phyloP scores from a whole-genome alignment of 1,139 yeast species.

The Geotrichum citri-aurantii region DNA sequence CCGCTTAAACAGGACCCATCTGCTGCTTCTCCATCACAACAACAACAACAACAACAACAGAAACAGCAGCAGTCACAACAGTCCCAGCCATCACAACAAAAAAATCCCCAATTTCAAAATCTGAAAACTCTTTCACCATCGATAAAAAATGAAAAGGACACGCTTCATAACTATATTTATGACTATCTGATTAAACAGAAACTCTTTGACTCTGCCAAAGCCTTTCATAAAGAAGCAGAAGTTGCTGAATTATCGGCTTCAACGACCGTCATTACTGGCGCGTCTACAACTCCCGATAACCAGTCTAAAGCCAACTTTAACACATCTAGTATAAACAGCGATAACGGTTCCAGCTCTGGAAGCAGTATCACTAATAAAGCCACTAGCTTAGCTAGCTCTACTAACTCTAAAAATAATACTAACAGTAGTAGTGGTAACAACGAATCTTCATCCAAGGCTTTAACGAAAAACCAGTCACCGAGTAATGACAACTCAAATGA shows the following conservation, averaged over 20 bases:
- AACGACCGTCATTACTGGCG: background rate
- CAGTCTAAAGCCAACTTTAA: background rate
- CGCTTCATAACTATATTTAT: slow-evolving; percentile 77
- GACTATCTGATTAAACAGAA: slow-evolving; percentile 78
- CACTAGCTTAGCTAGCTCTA: background rate
- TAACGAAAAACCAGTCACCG: background rate
- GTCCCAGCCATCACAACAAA: background rate
- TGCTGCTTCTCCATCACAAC: background rate
- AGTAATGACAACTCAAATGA: background rate
- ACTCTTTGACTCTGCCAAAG: slow-evolving; percentile 63
- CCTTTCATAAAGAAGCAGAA: slow-evolving; percentile 70
- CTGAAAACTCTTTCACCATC: background rate
- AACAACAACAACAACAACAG: background rate
- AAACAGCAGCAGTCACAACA: background rate
- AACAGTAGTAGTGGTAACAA: background rate
- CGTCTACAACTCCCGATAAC: background rate
- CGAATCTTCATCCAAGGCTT: background rate
- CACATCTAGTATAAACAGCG: background rate
- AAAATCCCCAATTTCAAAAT: background rate
- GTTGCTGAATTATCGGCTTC: slow-evolving; percentile 14
- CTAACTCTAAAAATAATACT: background rate
- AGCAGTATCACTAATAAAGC: background rate
- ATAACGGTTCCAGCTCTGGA: background rate
- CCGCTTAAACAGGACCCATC: background rate
- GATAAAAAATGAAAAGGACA: slow-evolving; percentile 43